Base-by-base conservation (phyloP, 2,329 filamentous ascomycete species). In the Pezicula neosporulosa region DNA sequence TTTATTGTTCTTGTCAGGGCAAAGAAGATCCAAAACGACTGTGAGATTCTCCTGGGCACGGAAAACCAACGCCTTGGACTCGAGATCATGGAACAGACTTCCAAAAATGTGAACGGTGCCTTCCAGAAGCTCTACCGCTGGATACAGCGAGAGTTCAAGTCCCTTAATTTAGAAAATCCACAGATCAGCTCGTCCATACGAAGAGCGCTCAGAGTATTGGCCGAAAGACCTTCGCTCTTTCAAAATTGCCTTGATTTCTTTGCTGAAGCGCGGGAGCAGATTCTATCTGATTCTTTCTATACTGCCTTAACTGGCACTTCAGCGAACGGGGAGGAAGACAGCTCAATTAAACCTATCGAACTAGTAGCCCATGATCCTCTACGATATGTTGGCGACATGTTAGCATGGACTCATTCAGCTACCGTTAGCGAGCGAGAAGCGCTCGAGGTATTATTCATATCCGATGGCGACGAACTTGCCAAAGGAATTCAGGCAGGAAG, bases 101-200 rank as follows among this genome's bases (percentile, higher is more conserved):
- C 91, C 0, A 90, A 90, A 53, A 84, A 90, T 55, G 78, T 99
- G 46, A 94, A 96, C 63, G 79, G 86, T 15, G 93, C 90, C 5
- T 99, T 94, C 61, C 93, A 99, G 66, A 99, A 97, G 66, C 79
- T 99, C 3, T 97, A 96, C 70, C 85, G 90, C 61, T 99, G 93
- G 93, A 85, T 96, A 18, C 92, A 97, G 66, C 85, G 88, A 53
- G 91, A 97, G 62, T 95, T 99, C 72, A 96, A 92, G 68, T 86
- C 86, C 0, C 72, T 97, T 47, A 95, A 97, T 66, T 79, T 97
- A 8, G 94, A 99, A 64, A 96, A 95, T 59, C 92, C 92, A 1
- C 92, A 96, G 62, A 92, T 97, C 67, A 92, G 88, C 65, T 81
- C 86, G 18, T 86, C 89, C 0, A 92, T 99, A 55, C 82, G 93